phyloP scores from a whole-genome alignment of 2,329 filamentous ascomycete genomes.

The Colletotrichum sidae region DNA sequence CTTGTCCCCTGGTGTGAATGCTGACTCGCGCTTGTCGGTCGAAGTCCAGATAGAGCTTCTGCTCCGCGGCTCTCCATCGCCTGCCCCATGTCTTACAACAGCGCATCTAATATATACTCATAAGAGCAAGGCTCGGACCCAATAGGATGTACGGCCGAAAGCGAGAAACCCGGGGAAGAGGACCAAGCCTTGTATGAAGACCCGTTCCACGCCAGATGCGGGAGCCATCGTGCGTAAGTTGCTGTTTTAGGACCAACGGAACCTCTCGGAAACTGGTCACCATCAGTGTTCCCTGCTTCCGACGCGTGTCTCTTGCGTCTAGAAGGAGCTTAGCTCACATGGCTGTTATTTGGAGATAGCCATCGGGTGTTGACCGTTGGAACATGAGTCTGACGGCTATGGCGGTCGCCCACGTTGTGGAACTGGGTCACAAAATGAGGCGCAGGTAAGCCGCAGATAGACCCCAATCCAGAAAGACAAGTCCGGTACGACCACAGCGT shows the following conservation, averaged over 20 bases:
- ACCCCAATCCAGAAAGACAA: neutral
- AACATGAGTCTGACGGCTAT: slow-evolving; percentile 1
- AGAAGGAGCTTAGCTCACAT: neutral
- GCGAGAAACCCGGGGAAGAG: too few relatives aligned
- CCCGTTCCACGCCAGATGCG: neutral
- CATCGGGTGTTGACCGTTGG: neutral
- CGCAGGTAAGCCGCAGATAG: neutral
- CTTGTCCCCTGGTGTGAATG: neutral
- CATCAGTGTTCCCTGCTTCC: neutral
- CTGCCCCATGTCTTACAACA: neutral
- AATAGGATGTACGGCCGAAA: neutral
- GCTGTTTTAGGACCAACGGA: neutral
- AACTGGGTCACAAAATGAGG: slow-evolving; percentile 1
- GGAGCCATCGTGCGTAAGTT: neutral
- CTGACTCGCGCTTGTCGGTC: slow-evolving; percentile 13
- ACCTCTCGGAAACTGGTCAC: neutral
- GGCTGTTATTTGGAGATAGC: neutral
- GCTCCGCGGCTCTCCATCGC: neutral
- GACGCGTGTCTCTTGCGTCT: neutral
- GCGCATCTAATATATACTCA: neutral
- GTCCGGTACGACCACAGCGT: neutral
- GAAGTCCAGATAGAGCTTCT: slow-evolving; percentile 2
- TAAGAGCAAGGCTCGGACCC: neutral
- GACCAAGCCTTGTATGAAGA: too few relatives aligned
- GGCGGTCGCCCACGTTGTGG: neutral